These are phyloP conservation scores for Azolla pinnata DNA, from an alignment of 75 land plant genomes.

Conservation along the genomic window DNA sequence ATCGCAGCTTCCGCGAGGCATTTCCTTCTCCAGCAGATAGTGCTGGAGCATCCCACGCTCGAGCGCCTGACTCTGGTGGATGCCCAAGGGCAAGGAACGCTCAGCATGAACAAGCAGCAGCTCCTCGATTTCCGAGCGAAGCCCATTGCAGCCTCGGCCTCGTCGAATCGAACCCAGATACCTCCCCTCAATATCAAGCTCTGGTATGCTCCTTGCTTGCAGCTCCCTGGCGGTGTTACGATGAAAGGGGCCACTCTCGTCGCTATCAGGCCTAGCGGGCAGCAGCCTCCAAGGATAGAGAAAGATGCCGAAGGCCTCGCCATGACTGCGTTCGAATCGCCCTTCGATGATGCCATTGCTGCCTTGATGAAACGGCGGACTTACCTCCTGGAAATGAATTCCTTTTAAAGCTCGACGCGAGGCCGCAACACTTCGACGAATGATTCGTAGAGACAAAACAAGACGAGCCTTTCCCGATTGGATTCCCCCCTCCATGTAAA, in stretches of 20 bases:
- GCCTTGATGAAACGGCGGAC: conserved; percentile 42
- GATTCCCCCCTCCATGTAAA: no score
- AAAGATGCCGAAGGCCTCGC: conserved; percentile 23
- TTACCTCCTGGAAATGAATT: conserved; percentile 73
- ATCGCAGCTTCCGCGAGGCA: conserved; percentile 86
- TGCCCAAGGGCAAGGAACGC: conserved; percentile 58
- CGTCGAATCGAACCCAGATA: conserved; percentile 61
- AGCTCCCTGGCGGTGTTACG: conserved; percentile 43
- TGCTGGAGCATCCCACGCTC: conserved; percentile 54
- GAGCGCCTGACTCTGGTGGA: conserved; percentile 61
- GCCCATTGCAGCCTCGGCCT: conserved; percentile 54
- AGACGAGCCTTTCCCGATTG: no score
- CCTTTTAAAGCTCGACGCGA: no score
- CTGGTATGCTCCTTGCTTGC: conserved; percentile 64
- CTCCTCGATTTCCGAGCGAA: conserved; percentile 54
- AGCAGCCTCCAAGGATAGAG: conserved; percentile 16
- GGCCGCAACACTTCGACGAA: no score
- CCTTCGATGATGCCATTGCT: conserved; percentile 40
- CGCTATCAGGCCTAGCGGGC: conserved; percentile 64
- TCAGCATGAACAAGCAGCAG: conserved; percentile 63
- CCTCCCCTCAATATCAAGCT: conserved; percentile 79
- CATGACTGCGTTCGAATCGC: conserved; percentile 47
- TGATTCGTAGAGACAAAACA: no score
- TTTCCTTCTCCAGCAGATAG: conserved; percentile 68
- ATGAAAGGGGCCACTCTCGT: conserved; percentile 72